Conservation (phyloP, 352 stramenopile genomes). For the Phytophthora sp. region DNA sequence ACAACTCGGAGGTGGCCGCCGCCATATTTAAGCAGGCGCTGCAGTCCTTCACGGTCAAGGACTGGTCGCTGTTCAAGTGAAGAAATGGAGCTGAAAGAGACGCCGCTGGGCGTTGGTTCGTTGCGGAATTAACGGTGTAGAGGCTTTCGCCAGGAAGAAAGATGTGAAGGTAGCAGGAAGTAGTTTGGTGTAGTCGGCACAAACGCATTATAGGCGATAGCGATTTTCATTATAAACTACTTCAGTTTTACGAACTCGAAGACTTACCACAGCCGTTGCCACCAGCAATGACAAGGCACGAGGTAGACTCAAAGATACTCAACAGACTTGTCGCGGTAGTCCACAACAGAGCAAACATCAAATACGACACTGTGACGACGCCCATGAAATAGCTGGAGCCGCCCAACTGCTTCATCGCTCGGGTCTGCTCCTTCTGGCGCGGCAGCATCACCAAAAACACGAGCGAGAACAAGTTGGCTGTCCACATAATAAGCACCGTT, state of each 20-base stretch:
- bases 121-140: too few species aligned
- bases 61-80: constrained; percentile 74
- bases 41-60: constrained; percentile 64
- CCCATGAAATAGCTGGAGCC: constrained; percentile 60
- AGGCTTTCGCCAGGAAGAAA: not conserved
- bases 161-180: not conserved
- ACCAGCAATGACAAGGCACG: constrained; percentile 56
- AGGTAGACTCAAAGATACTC: constrained; percentile 58
- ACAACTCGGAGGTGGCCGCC: constrained; percentile 70
- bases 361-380: constrained; percentile 45
- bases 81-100: not conserved
- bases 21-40: constrained; percentile 80
- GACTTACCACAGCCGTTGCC: constrained; percentile 35
- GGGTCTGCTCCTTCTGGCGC: constrained; percentile 67
- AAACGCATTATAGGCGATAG: too few species aligned
- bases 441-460: constrained; percentile 57
- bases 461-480: constrained; percentile 56
- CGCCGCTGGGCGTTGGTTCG: too few species aligned
- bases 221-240: constrained; percentile 25
- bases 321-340: constrained; percentile 60
- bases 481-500: constrained; percentile 60
- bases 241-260: constrained; percentile 20
- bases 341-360: constrained; percentile 51
- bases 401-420: constrained; percentile 66
- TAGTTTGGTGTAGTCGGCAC: too few species aligned